Evolutionary conservation across 1,139 yeast genomes (phyloP), one percentile per base, ranked within the genome.

Genomic region (Chernovozyma sophiae-reginae): DNA sequence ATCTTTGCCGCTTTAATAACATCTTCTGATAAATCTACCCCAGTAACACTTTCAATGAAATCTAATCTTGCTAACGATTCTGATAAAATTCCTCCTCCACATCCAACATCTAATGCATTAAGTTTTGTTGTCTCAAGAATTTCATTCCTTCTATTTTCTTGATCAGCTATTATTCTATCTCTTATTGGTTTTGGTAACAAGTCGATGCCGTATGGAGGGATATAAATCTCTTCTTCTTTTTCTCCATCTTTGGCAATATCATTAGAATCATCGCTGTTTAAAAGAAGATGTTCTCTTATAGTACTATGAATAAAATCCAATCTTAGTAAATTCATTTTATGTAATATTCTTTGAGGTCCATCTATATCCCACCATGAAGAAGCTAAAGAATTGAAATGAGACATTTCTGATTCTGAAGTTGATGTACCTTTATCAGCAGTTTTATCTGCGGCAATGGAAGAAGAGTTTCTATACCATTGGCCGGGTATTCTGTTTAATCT

Each of bases 341-440:
- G 98, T 33, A 94, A 71, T 40, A 92, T 86, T 28, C 97, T 67
- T 55, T 92, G 97, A 3, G 97, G 86, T 0, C 98, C 98, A 46
- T 81, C 66, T 14, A 86, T 81, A 53, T 94, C 96, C 98, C 99
- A 92, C 99, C 98, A 92, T 18, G 86, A 63, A 12, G 83, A 72
- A 1, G 99, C 98, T 35, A 92, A 67, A 25, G 81, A 77, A 48
- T 86, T 81, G 61, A 92, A 92, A 59, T 94, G 98, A 13, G 73
- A 59, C 56, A 81, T 68, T 57, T 92, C 97, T 2, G 61, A 62
- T 11, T 45, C 55, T 3, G 65, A 57, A 4, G 67, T 60, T 3
- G 68, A 53, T 1, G 78, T 72, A 34, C 48, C 40, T 37, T 54
- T 52, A 19, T 10, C n/a, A 22, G 13, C 17, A 20, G 26, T 29